Percentiles rank a stretch among this genome's conserved stretches.
phyloP scores from a whole-genome alignment of 2,329 filamentous ascomycete genomes.

The Fusarium neocosmosporiellum region DNA sequence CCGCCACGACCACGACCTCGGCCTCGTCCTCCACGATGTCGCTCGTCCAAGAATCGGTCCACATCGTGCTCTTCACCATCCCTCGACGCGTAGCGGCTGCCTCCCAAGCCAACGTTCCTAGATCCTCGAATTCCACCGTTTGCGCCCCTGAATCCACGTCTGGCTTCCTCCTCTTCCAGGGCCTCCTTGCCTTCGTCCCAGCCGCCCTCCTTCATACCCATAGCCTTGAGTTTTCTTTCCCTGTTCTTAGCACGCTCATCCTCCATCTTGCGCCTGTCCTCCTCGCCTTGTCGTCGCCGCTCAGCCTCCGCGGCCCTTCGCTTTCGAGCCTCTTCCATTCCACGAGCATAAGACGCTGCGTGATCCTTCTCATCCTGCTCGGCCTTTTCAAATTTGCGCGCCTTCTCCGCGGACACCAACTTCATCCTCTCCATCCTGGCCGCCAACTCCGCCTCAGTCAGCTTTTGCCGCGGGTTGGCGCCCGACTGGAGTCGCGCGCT shows the following conservation, averaged over 20 bases:
- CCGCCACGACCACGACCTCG: constrained; percentile 51
- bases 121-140: constrained; percentile 55
- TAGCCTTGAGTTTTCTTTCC: constrained; percentile 70
- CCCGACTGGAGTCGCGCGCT: constrained; percentile 63
- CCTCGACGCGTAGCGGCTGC: constrained; percentile 55
- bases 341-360: constrained; percentile 63
- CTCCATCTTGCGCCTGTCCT: constrained; percentile 63
- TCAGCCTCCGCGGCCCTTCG: constrained; percentile 65
- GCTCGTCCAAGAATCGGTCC: constrained; percentile 52
- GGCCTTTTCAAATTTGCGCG: constrained; percentile 68
- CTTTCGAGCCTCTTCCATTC: constrained; percentile 66
- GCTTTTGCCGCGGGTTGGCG: constrained; percentile 69
- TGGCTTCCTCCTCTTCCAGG: constrained; percentile 54
- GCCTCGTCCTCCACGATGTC: constrained; percentile 47
- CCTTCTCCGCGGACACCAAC: constrained; percentile 67
- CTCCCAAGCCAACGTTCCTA: constrained; percentile 51
- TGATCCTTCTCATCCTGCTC: constrained; percentile 68
- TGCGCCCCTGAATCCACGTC: constrained; percentile 56
- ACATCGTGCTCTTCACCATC: constrained; percentile 50
- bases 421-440: constrained; percentile 72
- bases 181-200: constrained; percentile 71
- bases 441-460: constrained; percentile 68
- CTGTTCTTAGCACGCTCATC: constrained; percentile 71
- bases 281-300: constrained; percentile 62
- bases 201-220: constrained; percentile 63